A percentile compares a stretch with the other conserved stretches of the same genome.
phyloP scores from a whole-genome alignment of 2,329 filamentous ascomycete genomes.

The Sarocladiaceae sp. region DNA sequence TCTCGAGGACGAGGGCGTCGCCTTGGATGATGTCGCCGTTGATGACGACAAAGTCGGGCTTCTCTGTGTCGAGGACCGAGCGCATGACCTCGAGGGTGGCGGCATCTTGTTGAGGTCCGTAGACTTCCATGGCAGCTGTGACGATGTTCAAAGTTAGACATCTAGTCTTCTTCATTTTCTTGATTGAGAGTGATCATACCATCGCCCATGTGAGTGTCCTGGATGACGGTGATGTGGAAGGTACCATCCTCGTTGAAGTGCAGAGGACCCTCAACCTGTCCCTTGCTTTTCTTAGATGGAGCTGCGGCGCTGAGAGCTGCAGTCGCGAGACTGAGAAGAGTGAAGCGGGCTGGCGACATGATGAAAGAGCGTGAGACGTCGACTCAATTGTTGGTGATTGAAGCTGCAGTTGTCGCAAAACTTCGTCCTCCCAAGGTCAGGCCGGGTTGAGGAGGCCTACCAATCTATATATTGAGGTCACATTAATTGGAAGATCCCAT shows the following conservation, averaged over 20 bases:
- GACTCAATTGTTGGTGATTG: no score
- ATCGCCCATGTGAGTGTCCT: slow-evolving; percentile 67
- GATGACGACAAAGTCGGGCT: slow-evolving; percentile 55
- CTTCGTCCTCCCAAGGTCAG: no score
- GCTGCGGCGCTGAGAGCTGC: no score
- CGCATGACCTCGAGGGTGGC: slow-evolving; percentile 52
- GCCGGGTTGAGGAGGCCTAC: no score
- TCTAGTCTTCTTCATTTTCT: no score
- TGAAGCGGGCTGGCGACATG: no score
- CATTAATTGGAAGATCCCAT: no score
- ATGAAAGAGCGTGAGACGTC: no score
- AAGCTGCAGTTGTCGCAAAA: no score
- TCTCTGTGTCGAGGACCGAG: slow-evolving; percentile 49
- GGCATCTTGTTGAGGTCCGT: slow-evolving; percentile 45
- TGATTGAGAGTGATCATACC: slow-evolving; percentile 30
- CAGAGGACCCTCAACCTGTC: slow-evolving; percentile 10
- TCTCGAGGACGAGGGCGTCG: slow-evolving; percentile 51
- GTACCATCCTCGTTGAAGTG: slow-evolving; percentile 36
- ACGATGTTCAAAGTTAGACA: slow-evolving; percentile 12
- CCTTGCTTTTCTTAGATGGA: not conserved
- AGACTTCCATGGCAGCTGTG: slow-evolving; percentile 23
- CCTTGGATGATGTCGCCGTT: slow-evolving; percentile 69
- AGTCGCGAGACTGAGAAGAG: no score
- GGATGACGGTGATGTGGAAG: slow-evolving; percentile 54
- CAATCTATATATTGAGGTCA: no score